A percentile compares a stretch with the other conserved stretches of the same genome.
Evolutionary conservation across 345 rosid species (phyloP).

Genomic region (Passiflora organensis): DNA sequence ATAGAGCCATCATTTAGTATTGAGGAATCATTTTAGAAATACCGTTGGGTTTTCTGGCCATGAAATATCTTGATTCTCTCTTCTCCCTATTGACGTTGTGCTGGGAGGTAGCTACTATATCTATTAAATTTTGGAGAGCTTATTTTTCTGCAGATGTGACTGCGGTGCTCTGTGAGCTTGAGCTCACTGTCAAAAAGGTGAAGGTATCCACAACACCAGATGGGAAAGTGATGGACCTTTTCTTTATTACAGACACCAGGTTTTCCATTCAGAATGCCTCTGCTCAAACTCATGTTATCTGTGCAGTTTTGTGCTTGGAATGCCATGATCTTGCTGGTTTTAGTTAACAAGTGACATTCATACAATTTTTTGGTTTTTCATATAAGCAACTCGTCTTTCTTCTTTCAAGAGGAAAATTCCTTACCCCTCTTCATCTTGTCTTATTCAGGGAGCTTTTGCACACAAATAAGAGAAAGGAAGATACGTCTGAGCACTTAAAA

Average conservation of each 20-base stretch:
- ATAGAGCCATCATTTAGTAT: background rate
- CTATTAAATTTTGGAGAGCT: constrained; percentile 15
- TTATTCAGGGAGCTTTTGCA: constrained; percentile 72
- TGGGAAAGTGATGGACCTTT: constrained; percentile 86
- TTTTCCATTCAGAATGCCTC: constrained; percentile 16
- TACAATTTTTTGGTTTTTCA: too few relatives aligned
- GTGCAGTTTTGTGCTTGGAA: background rate
- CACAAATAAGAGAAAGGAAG: constrained; percentile 60
- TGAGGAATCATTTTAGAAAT: background rate
- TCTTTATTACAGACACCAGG: constrained; percentile 93
- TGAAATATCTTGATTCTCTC: constrained; percentile 3
- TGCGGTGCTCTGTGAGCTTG: constrained; percentile 65
- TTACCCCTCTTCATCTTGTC: background rate
- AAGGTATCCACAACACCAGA: constrained; percentile 97
- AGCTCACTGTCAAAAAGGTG: constrained; percentile 83
- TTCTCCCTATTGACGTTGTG: background rate
- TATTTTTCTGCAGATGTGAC: constrained; percentile 62
- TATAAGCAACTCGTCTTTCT: too few relatives aligned
- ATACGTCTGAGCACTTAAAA: constrained; percentile 43
- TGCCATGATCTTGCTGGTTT: background rate
- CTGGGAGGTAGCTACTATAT: constrained; percentile 2
- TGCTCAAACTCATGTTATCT: background rate
- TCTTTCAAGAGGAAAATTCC: constrained; percentile 4
- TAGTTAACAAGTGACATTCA: background rate
- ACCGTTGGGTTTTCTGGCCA: background rate